Percentiles rank a stretch among this genome's conserved stretches.
Evolutionary conservation across 257 asterid species (phyloP).

Genomic region (Cordia subcordata): DNA sequence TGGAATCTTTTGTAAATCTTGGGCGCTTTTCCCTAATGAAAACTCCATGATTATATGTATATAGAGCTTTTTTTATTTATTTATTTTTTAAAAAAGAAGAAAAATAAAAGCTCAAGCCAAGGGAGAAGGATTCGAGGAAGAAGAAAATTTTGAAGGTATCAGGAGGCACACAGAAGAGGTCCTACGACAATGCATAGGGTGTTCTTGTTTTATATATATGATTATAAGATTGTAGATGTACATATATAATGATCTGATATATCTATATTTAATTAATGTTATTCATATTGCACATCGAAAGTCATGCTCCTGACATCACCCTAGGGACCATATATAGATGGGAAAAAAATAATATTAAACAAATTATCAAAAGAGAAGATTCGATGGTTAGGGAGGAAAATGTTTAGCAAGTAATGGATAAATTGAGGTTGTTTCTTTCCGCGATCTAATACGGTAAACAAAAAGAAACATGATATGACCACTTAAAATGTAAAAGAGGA

Average conservation of each 20-base stretch:
- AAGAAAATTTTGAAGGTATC: not conserved
- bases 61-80: too few species aligned
- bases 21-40: constrained; percentile 2
- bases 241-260: too few species aligned
- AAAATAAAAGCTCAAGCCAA: too few species aligned
- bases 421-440: too few species aligned
- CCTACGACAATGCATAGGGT: too few species aligned
- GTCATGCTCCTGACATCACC: not conserved
- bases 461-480: too few species aligned
- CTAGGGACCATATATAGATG: not conserved
- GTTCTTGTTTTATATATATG: too few species aligned
- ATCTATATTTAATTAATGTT: too few species aligned
- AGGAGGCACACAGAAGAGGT: not conserved
- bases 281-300: not conserved
- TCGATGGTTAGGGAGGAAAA: not conserved
- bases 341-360: not conserved
- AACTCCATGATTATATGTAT: constrained; percentile 13
- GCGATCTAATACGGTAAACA: too few species aligned
- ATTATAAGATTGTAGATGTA: too few species aligned
- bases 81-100: too few species aligned
- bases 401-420: not conserved
- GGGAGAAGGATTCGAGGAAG: not conserved
- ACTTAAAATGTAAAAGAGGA: too few species aligned
- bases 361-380: not conserved
- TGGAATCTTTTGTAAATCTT: constrained; percentile 3